These are phyloP conservation scores for Geotrichum reessii DNA, from an alignment of 1,139 yeast genomes.

Conservation along the genomic window DNA sequence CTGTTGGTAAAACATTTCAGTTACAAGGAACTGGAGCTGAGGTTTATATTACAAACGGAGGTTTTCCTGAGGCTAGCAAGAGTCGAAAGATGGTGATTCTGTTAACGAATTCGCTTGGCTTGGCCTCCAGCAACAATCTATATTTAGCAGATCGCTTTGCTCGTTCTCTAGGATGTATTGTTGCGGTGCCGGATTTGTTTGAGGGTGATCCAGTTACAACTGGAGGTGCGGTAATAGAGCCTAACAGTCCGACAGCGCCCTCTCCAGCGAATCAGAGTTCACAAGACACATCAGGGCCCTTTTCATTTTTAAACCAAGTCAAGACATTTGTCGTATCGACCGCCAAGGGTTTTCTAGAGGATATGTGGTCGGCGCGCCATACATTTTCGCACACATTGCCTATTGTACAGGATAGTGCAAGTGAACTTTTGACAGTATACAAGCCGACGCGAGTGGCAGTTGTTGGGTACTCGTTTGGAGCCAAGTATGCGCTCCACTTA, in stretches of 20 bases:
- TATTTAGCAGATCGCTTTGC: constrained; percentile 33
- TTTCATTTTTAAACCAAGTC: constrained; percentile 31
- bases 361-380: constrained; percentile 41
- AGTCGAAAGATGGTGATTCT: constrained; percentile 24
- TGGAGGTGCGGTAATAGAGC: constrained; percentile 16
- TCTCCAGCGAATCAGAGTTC: constrained; percentile 4
- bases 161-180: constrained; percentile 28
- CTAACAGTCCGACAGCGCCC: constrained; percentile 28
- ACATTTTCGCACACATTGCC: constrained; percentile 34
- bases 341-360: constrained; percentile 36
- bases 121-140: constrained; percentile 31
- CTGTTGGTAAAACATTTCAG: constrained; percentile 14
- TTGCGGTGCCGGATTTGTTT: constrained; percentile 35
- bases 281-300: constrained; percentile 11
- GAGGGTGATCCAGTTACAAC: constrained; percentile 32
- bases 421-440: constrained; percentile 35
- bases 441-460: constrained; percentile 34
- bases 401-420: constrained; percentile 30
- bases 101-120: constrained; percentile 35
- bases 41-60: constrained; percentile 17
- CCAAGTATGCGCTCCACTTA: constrained; percentile 33
- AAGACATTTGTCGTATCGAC: constrained; percentile 34
- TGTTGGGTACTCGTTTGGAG: constrained; percentile 41
- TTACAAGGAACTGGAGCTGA: constrained; percentile 12
- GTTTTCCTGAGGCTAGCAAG: constrained; percentile 6